A percentile compares a stretch with the other conserved stretches of the same genome.
phyloP scores from a whole-genome alignment of 352 stramenopile genomes.

The Phytophthora pini region DNA sequence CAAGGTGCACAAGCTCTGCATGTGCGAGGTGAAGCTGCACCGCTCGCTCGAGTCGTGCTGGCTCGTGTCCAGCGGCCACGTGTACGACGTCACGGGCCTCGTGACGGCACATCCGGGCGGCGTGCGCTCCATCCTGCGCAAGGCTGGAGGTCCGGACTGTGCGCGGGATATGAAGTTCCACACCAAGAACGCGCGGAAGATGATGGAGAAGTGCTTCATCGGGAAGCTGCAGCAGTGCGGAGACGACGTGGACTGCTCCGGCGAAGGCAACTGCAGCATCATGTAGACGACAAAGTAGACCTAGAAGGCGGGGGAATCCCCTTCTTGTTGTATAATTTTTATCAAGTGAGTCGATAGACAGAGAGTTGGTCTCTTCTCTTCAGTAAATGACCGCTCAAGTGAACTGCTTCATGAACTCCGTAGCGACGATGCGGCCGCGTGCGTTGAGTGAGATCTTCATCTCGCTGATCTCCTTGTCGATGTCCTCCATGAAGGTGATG shows the following conservation, averaged over 20 bases:
- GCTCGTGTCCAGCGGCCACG: slow-evolving; percentile 91
- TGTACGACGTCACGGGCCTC: slow-evolving; percentile 89
- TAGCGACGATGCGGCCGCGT: slow-evolving; percentile 92
- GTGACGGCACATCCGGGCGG: slow-evolving; percentile 79
- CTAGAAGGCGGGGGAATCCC: slow-evolving; percentile 16
- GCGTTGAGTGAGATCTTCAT: slow-evolving; percentile 98
- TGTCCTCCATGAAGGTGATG: slow-evolving; percentile 98
- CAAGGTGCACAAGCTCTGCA: slow-evolving; percentile 69
- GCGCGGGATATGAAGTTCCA: slow-evolving; percentile 86
- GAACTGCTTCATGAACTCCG: slow-evolving; percentile 96
- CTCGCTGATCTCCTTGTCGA: slow-evolving; percentile 97
- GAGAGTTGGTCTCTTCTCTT: not conserved
- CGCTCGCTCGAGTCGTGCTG: slow-evolving; percentile 93
- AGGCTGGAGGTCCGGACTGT: slow-evolving; percentile 79
- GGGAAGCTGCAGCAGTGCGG: slow-evolving; percentile 76
- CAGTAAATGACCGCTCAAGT: slow-evolving; percentile 36
- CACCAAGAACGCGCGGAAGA: slow-evolving; percentile 74
- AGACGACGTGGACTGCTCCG: slow-evolving; percentile 39
- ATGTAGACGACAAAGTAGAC: slow-evolving; percentile 51
- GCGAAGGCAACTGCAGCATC: slow-evolving; percentile 64
- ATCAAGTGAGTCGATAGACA: slow-evolving; percentile 15
- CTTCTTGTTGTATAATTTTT: slow-evolving; percentile 34
- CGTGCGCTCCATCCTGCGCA: slow-evolving; percentile 79
- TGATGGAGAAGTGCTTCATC: slow-evolving; percentile 85
- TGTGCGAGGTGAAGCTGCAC: slow-evolving; percentile 87